Evolutionary conservation across 805 yeast genomes (phyloP), one percentile per base, ranked within the genome.

Genomic region (Wickerhamomyces bovis): DNA sequence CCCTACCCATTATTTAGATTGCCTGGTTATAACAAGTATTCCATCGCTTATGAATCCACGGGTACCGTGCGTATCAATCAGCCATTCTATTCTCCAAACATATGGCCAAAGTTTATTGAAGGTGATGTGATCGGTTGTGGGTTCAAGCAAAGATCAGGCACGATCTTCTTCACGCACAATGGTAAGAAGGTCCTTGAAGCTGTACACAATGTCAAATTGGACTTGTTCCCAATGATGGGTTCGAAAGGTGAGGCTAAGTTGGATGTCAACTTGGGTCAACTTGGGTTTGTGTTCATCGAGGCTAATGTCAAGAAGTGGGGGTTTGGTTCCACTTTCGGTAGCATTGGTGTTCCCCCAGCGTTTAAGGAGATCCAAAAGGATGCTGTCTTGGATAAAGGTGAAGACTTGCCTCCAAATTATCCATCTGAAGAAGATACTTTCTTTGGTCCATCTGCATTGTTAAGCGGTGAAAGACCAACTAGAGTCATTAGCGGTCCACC

Each of bases 101-200:
- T 69, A n/a, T 61, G 71, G 39, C 73, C 75, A 3, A 59, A 58
- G 33, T 53, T 86, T 39, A 73, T 77, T 22, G 84, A 85, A 57
- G 98, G 97, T 26, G 99, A 94, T 65, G 95, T 92, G 13, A 75
- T 94, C 4, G 99, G 99, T 1, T 80, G 90, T 36, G 99, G 99
- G 0, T 85, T 87, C 60, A 74, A 90, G 46, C 83, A 85, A 18
- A 73, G 88, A 45, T 71, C 86, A 3, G 96, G 97, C 0, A 80
- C 96, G 0, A 73, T 94, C 0, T 92, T 94, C 60, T 92, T 90
- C 70, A 94, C 99, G 0, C 78, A 96, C 54, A 94, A 94, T 59
- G 99, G 99, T 20, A 88, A 88, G 64, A 88, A 86, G 57, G 69
- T 92, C 35, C 73, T 81, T 55, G 97, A 89, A 53, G 76, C 89